Base-by-base conservation (phyloP, 805 yeast genomes). In the Diddensiella santjacobensis region DNA sequence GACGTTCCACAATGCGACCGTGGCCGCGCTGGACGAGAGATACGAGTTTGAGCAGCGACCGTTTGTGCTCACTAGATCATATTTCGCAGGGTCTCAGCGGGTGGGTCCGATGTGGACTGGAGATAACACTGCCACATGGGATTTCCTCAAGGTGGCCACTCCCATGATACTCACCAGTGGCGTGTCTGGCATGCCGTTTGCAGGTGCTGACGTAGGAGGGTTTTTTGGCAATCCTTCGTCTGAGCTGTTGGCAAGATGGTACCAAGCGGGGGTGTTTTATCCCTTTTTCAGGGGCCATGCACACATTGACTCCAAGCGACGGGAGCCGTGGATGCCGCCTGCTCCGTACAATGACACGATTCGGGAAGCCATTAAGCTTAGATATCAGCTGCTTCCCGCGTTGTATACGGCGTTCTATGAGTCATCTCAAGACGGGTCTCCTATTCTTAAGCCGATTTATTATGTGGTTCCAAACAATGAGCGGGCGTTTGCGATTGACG, bases 281-380 rank as follows among this genome's bases (percentile, higher is more conserved):
- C 99, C 99, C 30, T 93, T 93, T 60, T 91, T 93, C 71, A 75
- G 99, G 60, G 97, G 84, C 0, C 99, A 93, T 68, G 97, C 98
- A 0, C 98, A 93, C 69, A 85, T 91, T 45, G 99, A 93, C 65
- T 74, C 96, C 0, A 75, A 84, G 60, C 80, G 98, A 67, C 78
- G 96, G 53, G 99, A 93, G 64, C 99, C 99, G 1, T 91, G 88
- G 83, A 64, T 91, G 40, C 73, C 84, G 1, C 85, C 86, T 5
- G 95, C 83, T 24, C 90, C 91, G 2, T 80, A 79, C 56, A 79
- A 83, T 4, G 67, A 78, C 0, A 63, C 76, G 19, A 83, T 90
- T 49, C 75, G 84, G 51, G 83, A 85, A 40, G 83, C 95, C 0
- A 74, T 93, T 5, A 72, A 70, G 46, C 71, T 87, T 55, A 75